phyloP scores from a whole-genome alignment of 2,329 filamentous ascomycete genomes.

The Pseudocercospora cruenta region DNA sequence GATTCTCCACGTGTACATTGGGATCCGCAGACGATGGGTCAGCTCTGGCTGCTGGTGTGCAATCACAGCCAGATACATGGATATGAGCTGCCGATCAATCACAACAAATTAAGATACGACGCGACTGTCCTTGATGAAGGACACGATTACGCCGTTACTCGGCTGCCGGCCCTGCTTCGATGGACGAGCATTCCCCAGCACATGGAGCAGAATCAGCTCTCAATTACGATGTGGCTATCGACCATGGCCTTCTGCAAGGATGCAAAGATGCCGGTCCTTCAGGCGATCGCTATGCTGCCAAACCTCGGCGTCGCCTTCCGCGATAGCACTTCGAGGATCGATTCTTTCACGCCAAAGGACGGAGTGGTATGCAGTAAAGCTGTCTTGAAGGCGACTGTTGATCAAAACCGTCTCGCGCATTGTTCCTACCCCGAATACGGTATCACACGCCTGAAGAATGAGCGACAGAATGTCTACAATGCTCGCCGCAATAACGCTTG shows the following conservation, averaged over 20 bases:
- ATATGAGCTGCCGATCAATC: background rate
- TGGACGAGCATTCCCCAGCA: constrained; percentile 13
- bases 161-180: constrained; percentile 19
- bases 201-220: constrained; percentile 13
- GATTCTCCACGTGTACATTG: constrained; percentile 4
- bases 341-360: background rate
- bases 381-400: constrained; percentile 40
- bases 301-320: background rate
- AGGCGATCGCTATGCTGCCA: constrained; percentile 39
- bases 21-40: background rate
- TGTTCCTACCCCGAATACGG: constrained; percentile 33
- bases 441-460: constrained; percentile 30
- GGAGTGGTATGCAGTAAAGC: background rate
- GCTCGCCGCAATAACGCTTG: constrained; percentile 14
- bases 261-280: constrained; percentile 47
- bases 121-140: constrained; percentile 11
- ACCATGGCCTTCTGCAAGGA: constrained; percentile 48
- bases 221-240: constrained; percentile 35
- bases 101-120: constrained; percentile 16
- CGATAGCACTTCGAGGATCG: background rate
- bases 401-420: constrained; percentile 38
- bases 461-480: constrained; percentile 38
- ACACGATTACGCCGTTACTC: constrained; percentile 5
- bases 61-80: constrained; percentile 5
- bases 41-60: constrained; percentile 11